Evolutionary conservation across 2,329 filamentous ascomycete genomes (phyloP).

Genomic region (Pestalotiopsis sp.): DNA sequence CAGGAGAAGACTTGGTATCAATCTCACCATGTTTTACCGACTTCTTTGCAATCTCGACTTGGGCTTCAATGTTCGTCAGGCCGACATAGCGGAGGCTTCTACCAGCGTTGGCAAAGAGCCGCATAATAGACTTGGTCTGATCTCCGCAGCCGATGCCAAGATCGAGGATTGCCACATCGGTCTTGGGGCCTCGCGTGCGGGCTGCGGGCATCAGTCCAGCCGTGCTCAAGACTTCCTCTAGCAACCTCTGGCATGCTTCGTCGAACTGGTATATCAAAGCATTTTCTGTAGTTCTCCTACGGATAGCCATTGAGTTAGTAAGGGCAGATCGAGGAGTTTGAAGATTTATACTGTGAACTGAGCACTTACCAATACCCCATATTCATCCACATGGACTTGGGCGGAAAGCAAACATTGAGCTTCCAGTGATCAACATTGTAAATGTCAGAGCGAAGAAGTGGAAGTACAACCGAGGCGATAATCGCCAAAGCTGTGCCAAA

Average conservation of each 20-base stretch:
- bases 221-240: conserved; percentile 47
- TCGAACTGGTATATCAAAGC: conserved; percentile 36
- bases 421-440: conserved; percentile 60
- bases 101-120: conserved; percentile 18
- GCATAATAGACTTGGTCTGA: conserved; percentile 51
- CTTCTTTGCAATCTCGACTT: background rate
- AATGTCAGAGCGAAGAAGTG: background rate
- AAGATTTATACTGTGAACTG: background rate
- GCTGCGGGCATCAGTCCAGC: conserved; percentile 40
- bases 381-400: conserved; percentile 65
- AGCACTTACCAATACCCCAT: conserved; percentile 61
- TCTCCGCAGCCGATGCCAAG: conserved; percentile 64
- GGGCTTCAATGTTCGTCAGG: conserved; percentile 41
- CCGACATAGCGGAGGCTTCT: conserved; percentile 50
- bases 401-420: conserved; percentile 51
- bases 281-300: background rate
- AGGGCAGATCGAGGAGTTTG: background rate
- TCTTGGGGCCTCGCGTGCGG: background rate
- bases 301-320: background rate
- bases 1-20: background rate
- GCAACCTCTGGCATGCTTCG: conserved; percentile 51
- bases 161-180: conserved; percentile 44
- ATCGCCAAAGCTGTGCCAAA: background rate
- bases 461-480: background rate
- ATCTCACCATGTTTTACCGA: conserved; percentile 30